phyloP scores from a whole-genome alignment of 495 filamentous ascomycete species.

The Neurospora pannonica region DNA sequence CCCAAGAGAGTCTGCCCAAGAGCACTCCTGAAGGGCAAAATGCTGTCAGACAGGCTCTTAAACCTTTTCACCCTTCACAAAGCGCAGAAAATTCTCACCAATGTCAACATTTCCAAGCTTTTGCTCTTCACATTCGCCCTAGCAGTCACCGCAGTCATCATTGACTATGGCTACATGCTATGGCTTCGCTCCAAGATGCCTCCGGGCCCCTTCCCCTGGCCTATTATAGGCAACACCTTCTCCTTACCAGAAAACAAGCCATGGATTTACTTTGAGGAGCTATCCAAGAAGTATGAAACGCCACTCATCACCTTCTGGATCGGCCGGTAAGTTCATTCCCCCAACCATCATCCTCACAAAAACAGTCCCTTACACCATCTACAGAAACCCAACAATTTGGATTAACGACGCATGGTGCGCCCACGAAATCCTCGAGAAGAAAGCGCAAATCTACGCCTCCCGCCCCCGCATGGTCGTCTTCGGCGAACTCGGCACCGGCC shows the following conservation, averaged over 20 bases:
- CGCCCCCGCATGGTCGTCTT: constrained; percentile 47
- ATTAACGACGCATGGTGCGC: constrained; percentile 56
- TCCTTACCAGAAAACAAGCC: constrained; percentile 50
- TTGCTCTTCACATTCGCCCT: constrained; percentile 17
- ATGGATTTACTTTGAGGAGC: constrained; percentile 54
- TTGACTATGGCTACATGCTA: constrained; percentile 43
- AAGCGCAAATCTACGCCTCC: constrained; percentile 46
- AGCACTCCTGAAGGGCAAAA: neutral
- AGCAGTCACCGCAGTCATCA: constrained; percentile 20
- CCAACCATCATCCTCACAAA: neutral
- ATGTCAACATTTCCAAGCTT: constrained; percentile 8
- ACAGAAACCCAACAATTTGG: constrained; percentile 53
- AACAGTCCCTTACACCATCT: neutral
- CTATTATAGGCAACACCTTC: constrained; percentile 48
- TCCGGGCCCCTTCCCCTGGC: constrained; percentile 44
- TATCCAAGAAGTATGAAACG: constrained; percentile 43
- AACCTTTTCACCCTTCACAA: constrained; percentile 13
- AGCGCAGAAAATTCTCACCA: constrained; percentile 8
- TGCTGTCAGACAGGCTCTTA: constrained; percentile 15
- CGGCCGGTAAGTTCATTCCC: constrained; percentile 29
- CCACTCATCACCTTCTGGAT: constrained; percentile 56
- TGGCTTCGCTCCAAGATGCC: constrained; percentile 43
- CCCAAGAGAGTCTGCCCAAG: neutral
- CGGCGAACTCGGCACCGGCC: constrained; percentile 49
- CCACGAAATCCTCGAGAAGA: constrained; percentile 46